Evolutionary conservation across 257 asterid species (phyloP), one percentile per base, ranked within the genome.

Genomic region (Osmanthus fragrans): DNA sequence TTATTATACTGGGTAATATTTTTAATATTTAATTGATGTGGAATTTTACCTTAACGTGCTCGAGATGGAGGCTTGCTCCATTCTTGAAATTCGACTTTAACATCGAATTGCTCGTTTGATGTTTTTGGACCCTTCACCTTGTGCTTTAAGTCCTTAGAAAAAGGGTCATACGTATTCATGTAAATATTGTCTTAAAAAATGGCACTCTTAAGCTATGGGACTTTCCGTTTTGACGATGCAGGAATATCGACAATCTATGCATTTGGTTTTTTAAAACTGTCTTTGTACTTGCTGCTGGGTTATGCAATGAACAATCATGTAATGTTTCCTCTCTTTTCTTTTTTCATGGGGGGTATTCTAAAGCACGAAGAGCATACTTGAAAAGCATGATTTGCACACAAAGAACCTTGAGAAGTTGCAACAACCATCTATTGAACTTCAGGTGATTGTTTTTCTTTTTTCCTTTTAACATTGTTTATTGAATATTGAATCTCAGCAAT

Each of bases 311-410:
- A 63, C 67, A 66, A 66, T 1, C 1, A 30, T 30, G 3, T 30
- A 30, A 30, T 30, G 32, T 65, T 25, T 11, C 12, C 7, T 8
- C 33, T 2, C 1, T 76, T 36, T 7, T 69, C 69, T 8, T 19
- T 19, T 39, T 21, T 63, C 67, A 7, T 49, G 60, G 23, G n/a
- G 66, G 40, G 32, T 78, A 58, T 54, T 64, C 34, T 77, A n/a
- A 36, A 94, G 99, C 74, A 85, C 90, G 97, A 89, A 87, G 89
- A 94, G 88, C 45, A 89, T 94, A 78, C 90, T 94, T 1, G 97
- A 88, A 64, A 88, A 88, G 84, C 90, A 87, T 73, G 84, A 91
- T 56, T 79, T 94, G 88, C 94, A 94, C 77, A 82, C 94, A 4
- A 92, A 90, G 87, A 92, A 94, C 77, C 88, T 92, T 36, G 80